Evolutionary conservation across 306 rosid genomes (phyloP), one percentile per base, ranked within the genome.

Genomic region (Pyrus pyrifolia): DNA sequence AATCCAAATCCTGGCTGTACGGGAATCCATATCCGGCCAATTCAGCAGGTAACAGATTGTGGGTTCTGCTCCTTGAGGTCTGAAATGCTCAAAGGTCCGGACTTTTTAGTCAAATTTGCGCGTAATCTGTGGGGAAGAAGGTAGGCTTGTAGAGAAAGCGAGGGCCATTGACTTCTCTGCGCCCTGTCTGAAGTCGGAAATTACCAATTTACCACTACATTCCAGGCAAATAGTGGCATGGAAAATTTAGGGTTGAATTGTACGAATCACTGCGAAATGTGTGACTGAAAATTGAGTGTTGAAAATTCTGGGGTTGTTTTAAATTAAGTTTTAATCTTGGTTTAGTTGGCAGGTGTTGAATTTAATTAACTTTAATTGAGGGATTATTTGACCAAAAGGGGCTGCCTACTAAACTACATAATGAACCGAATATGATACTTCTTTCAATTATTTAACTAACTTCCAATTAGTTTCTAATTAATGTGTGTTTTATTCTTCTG

Each of bases 121-220:
- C 52, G 71, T 58, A 10, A 21, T 6, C 17, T 65, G 31, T 21
- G 23, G 29, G 14, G 38, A 57, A 8, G 42, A 22, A 3, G 25
- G 65, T 6, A 38, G 42, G 33, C 1, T 3, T 3, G 49, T 18
- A 40, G 40, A 51, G 58, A 60, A 68, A 44, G 52, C 53, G 55
- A 61, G 72, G 55, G 55, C 64, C 82, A 80, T 68, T 83, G 79
- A 80, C 87, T 80, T 73, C 45, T 21, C 12, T 25, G 8, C 6
- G 27, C 21, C n/a, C 33, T 4, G 13, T 62, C 19, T 15, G 40
- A 4, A 19, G 14, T 19, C 10, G 1, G 6, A 71, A 44, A 49
- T 45, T 46, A 72, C 51, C 60, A 59, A 22, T 1, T 65, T 51
- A n/a, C 55, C 53, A 35, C 40, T 15, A 62, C 21, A 8, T 29